A percentile compares a stretch with the other conserved stretches of the same genome.
Evolutionary conservation across 352 stramenopile species (phyloP).

Genomic region (Globisporangium canariense): DNA sequence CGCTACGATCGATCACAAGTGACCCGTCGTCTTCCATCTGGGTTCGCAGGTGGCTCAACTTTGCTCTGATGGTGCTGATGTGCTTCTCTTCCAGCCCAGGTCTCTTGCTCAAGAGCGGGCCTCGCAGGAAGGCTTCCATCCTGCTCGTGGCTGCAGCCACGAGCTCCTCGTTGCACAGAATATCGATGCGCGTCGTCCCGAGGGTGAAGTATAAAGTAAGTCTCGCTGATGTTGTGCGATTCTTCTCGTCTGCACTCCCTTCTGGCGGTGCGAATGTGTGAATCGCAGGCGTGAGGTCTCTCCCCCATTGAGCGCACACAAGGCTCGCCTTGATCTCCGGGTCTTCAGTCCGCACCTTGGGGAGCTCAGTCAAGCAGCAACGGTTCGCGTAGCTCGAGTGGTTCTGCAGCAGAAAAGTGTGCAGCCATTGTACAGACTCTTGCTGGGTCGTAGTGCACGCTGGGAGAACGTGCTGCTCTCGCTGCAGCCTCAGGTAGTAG

Average conservation of each 20-base stretch:
- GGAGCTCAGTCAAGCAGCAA: slow-evolving; percentile 48
- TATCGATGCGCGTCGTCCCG: slow-evolving; percentile 41
- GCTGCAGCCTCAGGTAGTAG: slow-evolving; percentile 53
- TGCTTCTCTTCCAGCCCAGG: slow-evolving; percentile 25
- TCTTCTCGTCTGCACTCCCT: neutral
- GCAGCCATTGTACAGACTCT: slow-evolving; percentile 35
- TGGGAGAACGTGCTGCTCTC: slow-evolving; percentile 45
- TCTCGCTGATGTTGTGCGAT: slow-evolving; percentile 9
- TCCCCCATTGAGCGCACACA: slow-evolving; percentile 56
- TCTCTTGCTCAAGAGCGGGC: slow-evolving; percentile 52
- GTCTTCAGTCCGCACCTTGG: slow-evolving; percentile 36
- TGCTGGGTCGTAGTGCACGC: slow-evolving; percentile 27
- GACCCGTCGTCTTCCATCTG: slow-evolving; percentile 69
- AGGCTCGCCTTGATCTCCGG: slow-evolving; percentile 60
- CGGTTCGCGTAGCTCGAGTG: slow-evolving; percentile 52
- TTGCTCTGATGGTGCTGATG: slow-evolving; percentile 28
- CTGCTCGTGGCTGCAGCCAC: slow-evolving; percentile 20
- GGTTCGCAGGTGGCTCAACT: slow-evolving; percentile 42
- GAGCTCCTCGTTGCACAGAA: slow-evolving; percentile 21
- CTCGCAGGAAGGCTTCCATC: slow-evolving; percentile 46
- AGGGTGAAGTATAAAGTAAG: slow-evolving; percentile 63
- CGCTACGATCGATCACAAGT: slow-evolving; percentile 38
- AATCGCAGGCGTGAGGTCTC: slow-evolving; percentile 52
- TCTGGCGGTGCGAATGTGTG: neutral
- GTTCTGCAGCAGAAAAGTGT: slow-evolving; percentile 55